Conservation (phyloP, 2,329 filamentous ascomycete species). For the Aspergillus quadrilineatus region DNA sequence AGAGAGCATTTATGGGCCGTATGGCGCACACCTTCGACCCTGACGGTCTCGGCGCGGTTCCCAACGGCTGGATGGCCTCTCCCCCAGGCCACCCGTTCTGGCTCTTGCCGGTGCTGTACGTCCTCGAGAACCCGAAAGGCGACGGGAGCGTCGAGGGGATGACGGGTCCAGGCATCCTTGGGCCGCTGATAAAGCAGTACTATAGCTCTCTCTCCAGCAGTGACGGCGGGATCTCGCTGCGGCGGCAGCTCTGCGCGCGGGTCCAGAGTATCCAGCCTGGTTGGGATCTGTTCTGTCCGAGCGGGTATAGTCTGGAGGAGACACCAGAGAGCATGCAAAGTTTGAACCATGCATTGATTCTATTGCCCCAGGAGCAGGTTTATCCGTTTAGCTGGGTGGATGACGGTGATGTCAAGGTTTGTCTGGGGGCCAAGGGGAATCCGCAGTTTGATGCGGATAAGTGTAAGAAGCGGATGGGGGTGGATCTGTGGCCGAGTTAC, state of each 20-base stretch:
- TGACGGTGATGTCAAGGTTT: slow-evolving; percentile 14
- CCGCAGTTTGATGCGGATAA: slow-evolving; percentile 19
- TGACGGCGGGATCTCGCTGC: neutral
- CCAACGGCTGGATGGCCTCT: slow-evolving; percentile 26
- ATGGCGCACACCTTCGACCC: slow-evolving; percentile 20
- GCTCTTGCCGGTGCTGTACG: slow-evolving; percentile 19
- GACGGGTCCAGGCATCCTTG: slow-evolving; percentile 19
- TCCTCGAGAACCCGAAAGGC: slow-evolving; percentile 20
- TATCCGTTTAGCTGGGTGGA: slow-evolving; percentile 25
- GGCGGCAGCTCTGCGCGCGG: slow-evolving; percentile 11
- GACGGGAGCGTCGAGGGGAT: slow-evolving; percentile 22
- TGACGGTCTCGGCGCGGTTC: slow-evolving; percentile 18
- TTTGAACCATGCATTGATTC: slow-evolving; percentile 12
- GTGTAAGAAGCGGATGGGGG: slow-evolving; percentile 20
- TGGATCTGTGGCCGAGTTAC: slow-evolving; percentile 26
- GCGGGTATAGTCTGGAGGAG: neutral
- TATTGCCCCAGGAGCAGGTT: slow-evolving; percentile 20
- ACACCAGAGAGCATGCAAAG: neutral
- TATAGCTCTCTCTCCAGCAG: neutral
- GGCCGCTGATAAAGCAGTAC: slow-evolving; percentile 18
- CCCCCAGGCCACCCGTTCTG: slow-evolving; percentile 24
- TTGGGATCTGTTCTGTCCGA: slow-evolving; percentile 19
- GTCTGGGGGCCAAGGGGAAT: slow-evolving; percentile 18
- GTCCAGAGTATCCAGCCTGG: slow-evolving; percentile 10
- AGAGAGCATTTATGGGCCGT: slow-evolving; percentile 22